Base-by-base conservation (phyloP, 805 yeast genomes). In the Yamadazyma kitorensis region DNA sequence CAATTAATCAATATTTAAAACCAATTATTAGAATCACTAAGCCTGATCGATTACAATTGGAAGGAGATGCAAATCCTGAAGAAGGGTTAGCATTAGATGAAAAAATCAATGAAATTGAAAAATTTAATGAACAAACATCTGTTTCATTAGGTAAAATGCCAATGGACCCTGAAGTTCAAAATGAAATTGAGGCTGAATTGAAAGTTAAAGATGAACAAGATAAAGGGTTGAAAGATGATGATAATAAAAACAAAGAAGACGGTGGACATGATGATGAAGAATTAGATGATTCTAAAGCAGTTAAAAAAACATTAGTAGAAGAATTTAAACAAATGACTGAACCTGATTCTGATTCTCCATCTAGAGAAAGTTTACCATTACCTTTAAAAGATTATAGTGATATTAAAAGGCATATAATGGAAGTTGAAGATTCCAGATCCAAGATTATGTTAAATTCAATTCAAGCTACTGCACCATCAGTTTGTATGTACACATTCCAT, bases 401-500 rank as follows among this genome's bases (percentile, higher is more conserved):
- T 55, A 71, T 93, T 33, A 85, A 83, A 53, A 64, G 86, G 39
- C 91, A 85, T 53, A 80, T 91, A 14, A 69, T 78, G 41, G 75
- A 79, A 38, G 86, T 93, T 19, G 86, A 79, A 49, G 98, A 91
- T 57, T 78, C 91, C 6, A 71, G 96, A 40, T 76, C 85, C 21
- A 77, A 82, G 43, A 78, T 91, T 39, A 74, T 69, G 45, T 56
- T 91, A 33, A 69, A 81, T 4, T 34, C 52, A 6, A 60, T 75
- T 20, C 96, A 85, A 60, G 83, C 94, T 4, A 69, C 87, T 15
- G 76, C 91, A 17, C 98, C 98, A 15, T 84, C 95, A 37, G 95
- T 91, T 22, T 93, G 98, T 60, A 86, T 91, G 95, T 93, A 93
- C 66, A 91, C 98, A 1, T 89, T 93, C 65, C 98, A 93, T 68